These are phyloP conservation scores for Trichoderma afroharzianum DNA, from an alignment of 2,329 filamentous ascomycete species.

Conservation along the genomic window DNA sequence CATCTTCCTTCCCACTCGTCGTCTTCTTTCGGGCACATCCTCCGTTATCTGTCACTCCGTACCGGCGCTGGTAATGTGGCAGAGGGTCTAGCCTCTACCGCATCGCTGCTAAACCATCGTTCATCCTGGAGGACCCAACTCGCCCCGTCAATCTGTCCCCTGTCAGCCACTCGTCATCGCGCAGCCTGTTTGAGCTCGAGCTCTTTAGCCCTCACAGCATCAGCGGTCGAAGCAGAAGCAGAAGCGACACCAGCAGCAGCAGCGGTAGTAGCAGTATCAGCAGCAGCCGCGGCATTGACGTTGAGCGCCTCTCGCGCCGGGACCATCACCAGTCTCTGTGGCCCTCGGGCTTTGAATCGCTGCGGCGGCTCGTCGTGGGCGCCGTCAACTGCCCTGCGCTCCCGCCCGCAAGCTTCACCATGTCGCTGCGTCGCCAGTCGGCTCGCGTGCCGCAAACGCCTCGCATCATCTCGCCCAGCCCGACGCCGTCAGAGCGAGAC, in stretches of 20 bases:
- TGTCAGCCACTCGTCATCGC: constrained; percentile 14
- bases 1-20: not conserved
- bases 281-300: not conserved
- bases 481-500: constrained; percentile 48
- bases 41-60: not conserved
- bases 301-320: constrained; percentile 43
- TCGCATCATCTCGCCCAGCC: constrained; percentile 85
- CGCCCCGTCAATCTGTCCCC: constrained; percentile 27
- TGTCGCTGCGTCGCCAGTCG: constrained; percentile 49
- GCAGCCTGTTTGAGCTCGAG: constrained; percentile 22
- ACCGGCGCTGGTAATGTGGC: constrained; percentile 45
- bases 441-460: constrained; percentile 68
- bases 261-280: not conserved
- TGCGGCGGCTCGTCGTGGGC: constrained; percentile 53
- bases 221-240: not conserved
- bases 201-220: constrained; percentile 6
- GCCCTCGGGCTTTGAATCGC: constrained; percentile 45
- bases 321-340: constrained; percentile 43
- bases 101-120: constrained; percentile 37
- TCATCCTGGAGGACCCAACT: constrained; percentile 57
- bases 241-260: not conserved
- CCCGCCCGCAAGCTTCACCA: constrained; percentile 55
- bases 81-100: constrained; percentile 52
- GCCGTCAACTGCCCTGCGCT: constrained; percentile 54
- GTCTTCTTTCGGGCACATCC: constrained; percentile 29